Conservation (phyloP, 2,329 filamentous ascomycete species). For the Sporothrix pseudoabietina region DNA sequence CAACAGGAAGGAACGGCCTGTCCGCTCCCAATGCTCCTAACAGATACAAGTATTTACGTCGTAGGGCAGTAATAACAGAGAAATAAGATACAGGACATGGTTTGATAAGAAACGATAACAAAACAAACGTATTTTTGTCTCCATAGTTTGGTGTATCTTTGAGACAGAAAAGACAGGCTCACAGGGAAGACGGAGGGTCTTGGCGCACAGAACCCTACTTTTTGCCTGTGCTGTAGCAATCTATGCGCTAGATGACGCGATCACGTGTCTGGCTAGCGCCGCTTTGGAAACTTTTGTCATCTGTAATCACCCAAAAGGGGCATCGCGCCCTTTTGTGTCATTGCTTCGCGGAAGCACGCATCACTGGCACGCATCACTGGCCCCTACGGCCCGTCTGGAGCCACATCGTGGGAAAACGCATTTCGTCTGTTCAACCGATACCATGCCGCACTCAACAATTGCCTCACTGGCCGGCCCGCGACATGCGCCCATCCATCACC, state of each 20-base stretch:
- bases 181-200: conserved; percentile 6
- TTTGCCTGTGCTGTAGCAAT: not conserved
- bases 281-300: not conserved
- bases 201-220: conserved; percentile 10
- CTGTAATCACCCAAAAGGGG: conserved; percentile 1
- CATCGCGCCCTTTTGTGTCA: conserved; percentile 14
- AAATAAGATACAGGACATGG: not conserved
- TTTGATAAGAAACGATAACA: conserved; percentile 15
- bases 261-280: conserved; percentile 6
- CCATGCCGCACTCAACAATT: not conserved
- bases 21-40: not conserved
- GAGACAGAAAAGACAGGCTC: conserved; percentile 5
- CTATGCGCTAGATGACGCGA: not conserved
- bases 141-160: conserved; percentile 19
- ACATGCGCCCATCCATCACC: not conserved
- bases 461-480: conserved; percentile 13
- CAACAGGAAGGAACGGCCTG: not conserved
- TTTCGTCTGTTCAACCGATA: not conserved
- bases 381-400: conserved; percentile 14
- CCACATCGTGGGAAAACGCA: not conserved
- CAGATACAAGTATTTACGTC: not conserved
- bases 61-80: not conserved
- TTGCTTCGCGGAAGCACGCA: conserved; percentile 6
- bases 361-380: too few relatives aligned
- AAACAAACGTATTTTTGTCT: not conserved